phyloP scores from a whole-genome alignment of 768 basidiomycete species.

The Russula compacta region DNA sequence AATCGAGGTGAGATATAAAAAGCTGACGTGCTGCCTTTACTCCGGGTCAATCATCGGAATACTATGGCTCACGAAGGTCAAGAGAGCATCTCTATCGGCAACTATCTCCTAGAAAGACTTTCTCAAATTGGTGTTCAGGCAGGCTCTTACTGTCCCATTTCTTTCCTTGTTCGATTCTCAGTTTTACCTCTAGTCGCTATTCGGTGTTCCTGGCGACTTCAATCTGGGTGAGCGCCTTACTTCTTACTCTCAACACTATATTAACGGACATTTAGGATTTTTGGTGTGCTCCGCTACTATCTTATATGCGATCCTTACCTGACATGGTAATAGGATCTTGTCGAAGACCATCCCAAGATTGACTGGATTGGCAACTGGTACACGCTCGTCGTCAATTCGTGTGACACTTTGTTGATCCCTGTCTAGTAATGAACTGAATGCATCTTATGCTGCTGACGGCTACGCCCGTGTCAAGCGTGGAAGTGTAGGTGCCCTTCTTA shows the following conservation, averaged over 20 bases:
- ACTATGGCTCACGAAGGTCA: conserved; percentile 10
- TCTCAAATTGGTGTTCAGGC: conserved; percentile 59
- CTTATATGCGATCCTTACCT: conserved; percentile 1
- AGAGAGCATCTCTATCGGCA: conserved; percentile 38
- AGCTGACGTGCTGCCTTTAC: background rate
- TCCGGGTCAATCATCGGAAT: background rate
- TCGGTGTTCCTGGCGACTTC: conserved; percentile 84
- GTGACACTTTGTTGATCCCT: background rate
- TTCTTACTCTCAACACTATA: background rate
- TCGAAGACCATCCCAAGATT: conserved; percentile 71
- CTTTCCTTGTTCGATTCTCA: background rate
- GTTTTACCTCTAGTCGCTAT: conserved; percentile 48
- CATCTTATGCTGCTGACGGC: conserved; percentile 87
- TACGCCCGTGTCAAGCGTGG: conserved; percentile 81
- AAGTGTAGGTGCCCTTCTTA: conserved; percentile 62
- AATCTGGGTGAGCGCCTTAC: conserved; percentile 43
- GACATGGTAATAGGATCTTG: conserved; percentile 48
- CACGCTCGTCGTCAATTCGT: background rate
- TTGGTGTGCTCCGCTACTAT: conserved; percentile 30
- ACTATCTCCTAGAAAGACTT: conserved; percentile 55
- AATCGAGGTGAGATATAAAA: background rate
- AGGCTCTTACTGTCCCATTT: conserved; percentile 15
- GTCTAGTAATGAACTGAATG: conserved; percentile 75
- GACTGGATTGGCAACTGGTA: conserved; percentile 87
- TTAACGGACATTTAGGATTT: conserved; percentile 29